Base-by-base conservation (phyloP, 257 asterid species). In the Przewalskia tangutica region DNA sequence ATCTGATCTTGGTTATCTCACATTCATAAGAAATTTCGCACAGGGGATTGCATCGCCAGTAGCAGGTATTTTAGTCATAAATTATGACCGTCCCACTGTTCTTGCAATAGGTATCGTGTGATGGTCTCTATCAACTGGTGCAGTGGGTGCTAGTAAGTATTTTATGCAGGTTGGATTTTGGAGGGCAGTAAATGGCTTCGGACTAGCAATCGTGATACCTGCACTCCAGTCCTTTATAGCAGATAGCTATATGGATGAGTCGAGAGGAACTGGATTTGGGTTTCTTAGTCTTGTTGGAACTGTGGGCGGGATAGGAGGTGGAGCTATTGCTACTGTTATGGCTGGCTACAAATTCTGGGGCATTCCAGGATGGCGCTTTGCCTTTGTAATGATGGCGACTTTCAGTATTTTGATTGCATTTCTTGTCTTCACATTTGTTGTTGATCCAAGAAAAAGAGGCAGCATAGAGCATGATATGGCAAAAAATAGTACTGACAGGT, bases 301-400 rank as follows among this genome's bases (percentile, higher is more conserved):
- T 0, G 85, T 95, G n/a, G 99, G 99, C 34, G 99, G 99, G 56
- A 94, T 95, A 75, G 99, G 99, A 44, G 99, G 98, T 66, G 99
- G 99, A 70, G 98, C 97, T 77, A 88, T 93, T 66, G 99, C 99
- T 20, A 95, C 99, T 0, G 96, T 95, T 53, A 93, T 94, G 98
- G 99, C 99, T 42, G 97, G 97, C 77, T 53, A 88, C 63, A 81
- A 85, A n/a, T 91, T 85, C 54, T 93, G 97, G 93, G 97, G 97
- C 12, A 79, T 91, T 67, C 97, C 97, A 3, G 99, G 99, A 71
- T 95, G 99, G 99, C 86, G 99, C 13, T 91, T 85, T 58, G 93
- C 99, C 46, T 95, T 95, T 14, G 58, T 92, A 60, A 86, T 92
- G 53, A 95, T 91, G 93, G 98, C 97, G 56, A 77, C 84, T 2